phyloP scores from a whole-genome alignment of 208 protist genomes.

The Leishmania aethiopica region DNA sequence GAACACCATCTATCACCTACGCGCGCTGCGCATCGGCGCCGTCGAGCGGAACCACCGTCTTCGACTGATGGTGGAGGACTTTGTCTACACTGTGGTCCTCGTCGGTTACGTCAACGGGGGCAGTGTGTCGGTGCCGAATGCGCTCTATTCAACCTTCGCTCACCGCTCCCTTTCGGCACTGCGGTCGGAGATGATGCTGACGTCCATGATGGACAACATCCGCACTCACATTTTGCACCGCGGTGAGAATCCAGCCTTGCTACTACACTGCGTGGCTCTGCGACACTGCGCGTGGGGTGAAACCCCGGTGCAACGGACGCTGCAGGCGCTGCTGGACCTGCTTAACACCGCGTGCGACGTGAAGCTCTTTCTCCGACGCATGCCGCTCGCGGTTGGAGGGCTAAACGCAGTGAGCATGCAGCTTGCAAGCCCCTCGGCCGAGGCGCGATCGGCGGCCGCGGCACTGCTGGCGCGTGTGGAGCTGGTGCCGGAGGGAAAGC shows the following conservation, averaged over 20 bases:
- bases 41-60: slow-evolving; percentile 49
- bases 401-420: slow-evolving; percentile 69
- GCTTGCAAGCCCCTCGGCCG: slow-evolving; percentile 49
- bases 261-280: slow-evolving; percentile 50
- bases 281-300: slow-evolving; percentile 48
- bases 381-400: slow-evolving; percentile 62
- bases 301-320: slow-evolving; percentile 38
- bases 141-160: slow-evolving; percentile 38
- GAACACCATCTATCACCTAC: slow-evolving; percentile 40
- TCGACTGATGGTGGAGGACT: slow-evolving; percentile 60
- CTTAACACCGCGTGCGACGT: slow-evolving; percentile 43
- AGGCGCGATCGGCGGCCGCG: slow-evolving; percentile 39
- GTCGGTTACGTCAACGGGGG: slow-evolving; percentile 28
- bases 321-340: slow-evolving; percentile 43
- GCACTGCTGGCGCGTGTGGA: slow-evolving; percentile 56
- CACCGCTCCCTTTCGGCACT: slow-evolving; percentile 35
- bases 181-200: slow-evolving; percentile 39
- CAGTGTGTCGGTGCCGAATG: slow-evolving; percentile 19
- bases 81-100: slow-evolving; percentile 45
- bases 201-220: slow-evolving; percentile 44
- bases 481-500: slow-evolving; percentile 49
- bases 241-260: slow-evolving; percentile 42
- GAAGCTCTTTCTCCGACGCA: slow-evolving; percentile 68
- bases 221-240: slow-evolving; percentile 36
- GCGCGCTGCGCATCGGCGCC: slow-evolving; percentile 43